Percentiles rank a stretch among this genome's conserved stretches.
Evolutionary conservation across 2,329 filamentous ascomycete genomes (phyloP).

Genomic region (Hymenoscyphus infarciens): DNA sequence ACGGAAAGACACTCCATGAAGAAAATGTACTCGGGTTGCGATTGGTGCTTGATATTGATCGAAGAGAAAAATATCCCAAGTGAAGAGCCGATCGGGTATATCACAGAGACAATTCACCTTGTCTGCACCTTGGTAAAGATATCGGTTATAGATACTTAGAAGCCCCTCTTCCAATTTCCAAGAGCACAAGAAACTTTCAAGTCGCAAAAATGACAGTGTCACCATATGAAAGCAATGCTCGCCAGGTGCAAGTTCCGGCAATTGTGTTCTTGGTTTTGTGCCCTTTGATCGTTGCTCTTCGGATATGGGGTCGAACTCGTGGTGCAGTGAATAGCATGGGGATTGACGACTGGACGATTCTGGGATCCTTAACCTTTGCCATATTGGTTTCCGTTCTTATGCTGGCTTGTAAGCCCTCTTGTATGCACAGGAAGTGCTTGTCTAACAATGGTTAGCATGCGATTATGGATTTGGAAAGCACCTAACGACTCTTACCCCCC

Average conservation of each 20-base stretch:
- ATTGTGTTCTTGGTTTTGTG: constrained; percentile 46
- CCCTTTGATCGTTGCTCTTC: constrained; percentile 40
- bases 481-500: constrained; percentile 35
- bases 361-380: constrained; percentile 40
- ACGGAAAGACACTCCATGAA: not conserved
- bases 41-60: not conserved
- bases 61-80: not conserved
- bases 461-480: constrained; percentile 44
- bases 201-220: not conserved
- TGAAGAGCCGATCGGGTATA: not conserved
- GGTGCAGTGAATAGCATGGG: constrained; percentile 37
- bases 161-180: too few relatives aligned
- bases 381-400: not conserved
- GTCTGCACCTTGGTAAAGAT: not conserved
- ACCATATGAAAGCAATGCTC: not conserved
- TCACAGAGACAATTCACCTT: not conserved
- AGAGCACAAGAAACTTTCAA: not conserved
- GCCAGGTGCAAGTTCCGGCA: constrained; percentile 41
- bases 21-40: not conserved
- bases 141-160: not conserved
- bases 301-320: constrained; percentile 41
- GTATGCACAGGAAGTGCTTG: not conserved
- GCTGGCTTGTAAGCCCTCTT: not conserved
- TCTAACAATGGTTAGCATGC: constrained; percentile 34
- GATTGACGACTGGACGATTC: constrained; percentile 43